Conservation (phyloP, 1,284 basidiomycete species). For the Trichosporon sp. region DNA sequence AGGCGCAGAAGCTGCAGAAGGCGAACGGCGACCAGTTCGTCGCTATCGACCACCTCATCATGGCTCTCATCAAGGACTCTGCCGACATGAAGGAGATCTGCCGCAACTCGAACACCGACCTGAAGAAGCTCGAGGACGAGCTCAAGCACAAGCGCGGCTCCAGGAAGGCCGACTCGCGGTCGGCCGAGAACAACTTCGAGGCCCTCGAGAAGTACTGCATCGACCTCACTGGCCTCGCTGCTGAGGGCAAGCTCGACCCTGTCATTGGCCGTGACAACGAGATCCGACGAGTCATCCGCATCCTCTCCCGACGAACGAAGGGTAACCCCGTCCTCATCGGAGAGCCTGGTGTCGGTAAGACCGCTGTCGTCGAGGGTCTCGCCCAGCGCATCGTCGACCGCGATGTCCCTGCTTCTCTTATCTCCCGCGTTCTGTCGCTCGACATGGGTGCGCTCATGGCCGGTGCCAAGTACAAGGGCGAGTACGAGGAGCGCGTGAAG, state of each 20-base stretch:
- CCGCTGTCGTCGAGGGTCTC: conserved; percentile 89
- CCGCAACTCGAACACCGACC: conserved; percentile 51
- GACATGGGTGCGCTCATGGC: conserved; percentile 97
- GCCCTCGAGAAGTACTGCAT: conserved; percentile 51
- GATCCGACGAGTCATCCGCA: conserved; percentile 60
- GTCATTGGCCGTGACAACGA: conserved; percentile 58
- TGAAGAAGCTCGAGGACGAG: conserved; percentile 54
- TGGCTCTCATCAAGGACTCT: conserved; percentile 62
- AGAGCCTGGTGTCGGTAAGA: conserved; percentile 90
- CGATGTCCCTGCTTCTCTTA: conserved; percentile 84
- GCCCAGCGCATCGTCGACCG: conserved; percentile 94
- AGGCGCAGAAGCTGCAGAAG: conserved; percentile 75
- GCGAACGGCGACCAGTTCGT: conserved; percentile 83
- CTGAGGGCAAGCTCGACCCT: conserved; percentile 56
- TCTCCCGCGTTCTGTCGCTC: conserved; percentile 67
- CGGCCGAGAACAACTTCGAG: conserved; percentile 53
- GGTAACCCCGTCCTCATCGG: conserved; percentile 59
- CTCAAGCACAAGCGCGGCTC: conserved; percentile 54
- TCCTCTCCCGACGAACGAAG: conserved; percentile 65
- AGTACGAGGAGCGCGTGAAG: conserved; percentile 97
- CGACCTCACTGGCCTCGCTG: conserved; percentile 51
- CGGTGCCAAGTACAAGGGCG: conserved; percentile 89
- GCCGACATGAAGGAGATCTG: conserved; percentile 50
- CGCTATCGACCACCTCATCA: conserved; percentile 77
- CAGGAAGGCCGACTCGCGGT: conserved; percentile 54